Conservation (phyloP, 495 filamentous ascomycete genomes). For the Cercophora samala region DNA sequence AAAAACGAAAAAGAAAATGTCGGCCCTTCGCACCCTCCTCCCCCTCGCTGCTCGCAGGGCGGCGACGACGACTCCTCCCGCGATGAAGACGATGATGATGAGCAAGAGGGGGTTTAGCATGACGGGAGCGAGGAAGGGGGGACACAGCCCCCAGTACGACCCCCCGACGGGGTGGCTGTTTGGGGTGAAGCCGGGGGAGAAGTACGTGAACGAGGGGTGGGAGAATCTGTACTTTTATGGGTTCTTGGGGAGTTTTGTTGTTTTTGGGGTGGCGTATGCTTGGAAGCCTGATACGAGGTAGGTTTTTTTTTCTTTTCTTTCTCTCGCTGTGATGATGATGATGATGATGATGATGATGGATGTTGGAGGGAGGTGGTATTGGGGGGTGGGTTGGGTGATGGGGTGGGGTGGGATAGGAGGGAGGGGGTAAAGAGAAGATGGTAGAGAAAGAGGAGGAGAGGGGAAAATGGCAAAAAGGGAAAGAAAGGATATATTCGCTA, state of each 20-base stretch:
- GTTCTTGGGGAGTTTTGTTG: constrained; percentile 76
- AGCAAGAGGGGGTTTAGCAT: constrained; percentile 33
- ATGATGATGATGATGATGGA: neutral
- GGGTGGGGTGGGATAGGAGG: neutral
- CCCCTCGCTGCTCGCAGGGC: constrained; percentile 24
- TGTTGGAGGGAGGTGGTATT: neutral
- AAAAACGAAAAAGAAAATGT: constrained; percentile 27
- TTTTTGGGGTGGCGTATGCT: constrained; percentile 78
- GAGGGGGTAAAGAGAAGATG: neutral
- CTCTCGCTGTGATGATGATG: too few relatives aligned
- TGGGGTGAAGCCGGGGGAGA: constrained; percentile 87
- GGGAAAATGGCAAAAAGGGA: neutral
- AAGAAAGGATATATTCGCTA: constrained; percentile 15
- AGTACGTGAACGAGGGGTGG: constrained; percentile 94
- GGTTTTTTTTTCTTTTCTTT: constrained; percentile 41
- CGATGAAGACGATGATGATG: constrained; percentile 17
- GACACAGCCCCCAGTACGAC: constrained; percentile 80
- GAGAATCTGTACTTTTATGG: constrained; percentile 85
- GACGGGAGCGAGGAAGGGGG: constrained; percentile 35
- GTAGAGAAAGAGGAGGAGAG: neutral
- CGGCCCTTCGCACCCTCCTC: constrained; percentile 23
- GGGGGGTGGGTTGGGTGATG: neutral
- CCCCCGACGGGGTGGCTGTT: constrained; percentile 88
- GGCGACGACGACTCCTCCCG: constrained; percentile 7
- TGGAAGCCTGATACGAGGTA: constrained; percentile 99